Evolutionary conservation across 139 green algal species (phyloP).

Genomic region (Mesostigma viride): DNA sequence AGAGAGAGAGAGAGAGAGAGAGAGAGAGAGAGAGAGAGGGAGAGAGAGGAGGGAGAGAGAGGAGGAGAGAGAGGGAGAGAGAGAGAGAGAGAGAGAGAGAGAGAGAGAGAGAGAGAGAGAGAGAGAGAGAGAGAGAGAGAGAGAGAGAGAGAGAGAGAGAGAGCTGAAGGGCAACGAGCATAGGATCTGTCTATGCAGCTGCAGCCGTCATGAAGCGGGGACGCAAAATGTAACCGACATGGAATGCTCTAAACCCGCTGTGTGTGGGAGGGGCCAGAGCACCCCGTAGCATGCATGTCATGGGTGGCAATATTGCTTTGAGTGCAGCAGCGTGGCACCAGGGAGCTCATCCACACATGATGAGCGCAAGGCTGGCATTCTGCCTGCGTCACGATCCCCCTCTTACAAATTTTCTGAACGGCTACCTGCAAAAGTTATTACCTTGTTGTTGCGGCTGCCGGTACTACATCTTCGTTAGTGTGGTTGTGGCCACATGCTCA

Average conservation of each 20-base stretch:
- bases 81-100: background rate
- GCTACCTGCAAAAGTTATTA: background rate
- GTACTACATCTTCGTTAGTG: no score
- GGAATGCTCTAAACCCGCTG: no score
- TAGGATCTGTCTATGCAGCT: background rate
- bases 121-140: background rate
- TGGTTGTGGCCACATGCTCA: background rate
- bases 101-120: background rate
- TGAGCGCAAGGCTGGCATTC: no score
- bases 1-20: constrained; percentile 6
- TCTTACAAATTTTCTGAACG: background rate
- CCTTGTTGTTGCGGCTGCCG: no score
- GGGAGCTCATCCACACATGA: background rate
- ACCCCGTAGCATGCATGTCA: no score
- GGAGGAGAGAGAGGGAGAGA: background rate
- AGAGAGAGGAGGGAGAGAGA: background rate
- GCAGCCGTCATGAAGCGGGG: no score
- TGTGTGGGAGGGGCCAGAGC: no score
- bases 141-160: background rate
- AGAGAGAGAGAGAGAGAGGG: background rate
- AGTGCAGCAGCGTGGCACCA: background rate
- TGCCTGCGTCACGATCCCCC: background rate
- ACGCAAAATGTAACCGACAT: no score
- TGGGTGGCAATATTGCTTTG: background rate
- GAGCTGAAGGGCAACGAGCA: background rate